phyloP scores from a whole-genome alignment of 1,284 basidiomycete species.

The Melampsora larici-populina region DNA sequence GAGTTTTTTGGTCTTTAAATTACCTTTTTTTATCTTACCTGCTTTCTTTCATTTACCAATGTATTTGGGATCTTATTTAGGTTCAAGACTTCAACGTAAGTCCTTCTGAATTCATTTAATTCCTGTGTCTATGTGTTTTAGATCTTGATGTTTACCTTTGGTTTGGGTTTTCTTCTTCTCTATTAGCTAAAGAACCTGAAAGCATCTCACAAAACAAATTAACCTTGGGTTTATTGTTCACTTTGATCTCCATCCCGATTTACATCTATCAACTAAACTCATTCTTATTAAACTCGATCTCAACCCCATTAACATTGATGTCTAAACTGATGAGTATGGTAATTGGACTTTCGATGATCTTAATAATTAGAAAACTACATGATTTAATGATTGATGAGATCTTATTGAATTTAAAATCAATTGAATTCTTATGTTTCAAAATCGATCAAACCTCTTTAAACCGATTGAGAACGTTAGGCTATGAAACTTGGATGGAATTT shows the following conservation, averaged over 20 bases:
- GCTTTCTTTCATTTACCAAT: conserved; percentile 21
- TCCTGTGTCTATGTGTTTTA: too few species aligned
- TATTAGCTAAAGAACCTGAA: conserved; percentile 23
- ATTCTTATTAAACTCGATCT: too few species aligned
- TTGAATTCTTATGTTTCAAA: too few species aligned
- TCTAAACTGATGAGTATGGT: background rate
- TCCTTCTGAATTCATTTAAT: background rate
- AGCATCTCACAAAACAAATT: conserved; percentile 35
- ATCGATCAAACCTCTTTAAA: too few species aligned
- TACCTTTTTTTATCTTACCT: conserved; percentile 23
- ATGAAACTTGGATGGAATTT: too few species aligned
- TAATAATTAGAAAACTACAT: too few species aligned
- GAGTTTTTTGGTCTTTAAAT: background rate
- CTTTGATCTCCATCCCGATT: conserved; percentile 11
- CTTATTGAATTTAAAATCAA: too few species aligned
- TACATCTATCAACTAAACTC: background rate
- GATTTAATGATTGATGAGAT: too few species aligned
- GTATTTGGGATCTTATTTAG: conserved; percentile 23
- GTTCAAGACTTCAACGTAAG: conserved; percentile 36
- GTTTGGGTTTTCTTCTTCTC: background rate
- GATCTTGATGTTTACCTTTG: background rate
- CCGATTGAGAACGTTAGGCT: too few species aligned
- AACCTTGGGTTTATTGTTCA: conserved; percentile 16
- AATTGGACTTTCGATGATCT: background rate
- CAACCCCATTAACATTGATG: background rate